Conservation (phyloP, 2,329 filamentous ascomycete genomes). For the Blastomyces parvus region DNA sequence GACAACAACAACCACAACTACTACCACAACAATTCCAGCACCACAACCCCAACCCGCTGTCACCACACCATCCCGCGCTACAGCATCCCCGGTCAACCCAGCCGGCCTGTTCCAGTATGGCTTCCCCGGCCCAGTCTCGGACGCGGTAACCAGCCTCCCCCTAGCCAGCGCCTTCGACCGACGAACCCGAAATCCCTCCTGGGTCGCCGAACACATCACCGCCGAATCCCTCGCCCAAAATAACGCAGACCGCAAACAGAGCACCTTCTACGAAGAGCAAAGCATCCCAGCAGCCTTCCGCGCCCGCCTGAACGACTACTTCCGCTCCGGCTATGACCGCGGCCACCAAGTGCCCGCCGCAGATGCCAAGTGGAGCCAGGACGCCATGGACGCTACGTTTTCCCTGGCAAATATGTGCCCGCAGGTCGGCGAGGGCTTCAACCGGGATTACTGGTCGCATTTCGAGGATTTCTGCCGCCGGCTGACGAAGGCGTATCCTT, state of each 20-base stretch:
- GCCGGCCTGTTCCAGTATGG: conserved; percentile 73
- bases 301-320: conserved; percentile 86
- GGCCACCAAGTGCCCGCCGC: conserved; percentile 96
- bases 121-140: conserved; percentile 82
- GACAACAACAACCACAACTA: conserved; percentile 23
- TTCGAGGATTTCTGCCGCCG: conserved; percentile 94
- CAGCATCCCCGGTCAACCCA: conserved; percentile 54
- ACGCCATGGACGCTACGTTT: conserved; percentile 93
- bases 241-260: conserved; percentile 75
- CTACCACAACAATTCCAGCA: conserved; percentile 20
- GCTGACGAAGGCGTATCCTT: conserved; percentile 70
- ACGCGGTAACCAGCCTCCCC: conserved; percentile 65
- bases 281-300: conserved; percentile 76
- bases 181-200: conserved; percentile 79
- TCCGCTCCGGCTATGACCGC: conserved; percentile 85
- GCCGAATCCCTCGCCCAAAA: conserved; percentile 65
- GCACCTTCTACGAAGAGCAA: conserved; percentile 70
- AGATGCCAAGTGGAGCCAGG: conserved; percentile 90
- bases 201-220: conserved; percentile 96
- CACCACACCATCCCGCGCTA: conserved; percentile 23
- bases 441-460: conserved; percentile 98
- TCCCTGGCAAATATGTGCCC: conserved; percentile 94
- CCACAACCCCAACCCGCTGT: conserved; percentile 22
- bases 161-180: conserved; percentile 86
- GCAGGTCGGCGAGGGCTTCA: conserved; percentile 96